Percentiles rank a stretch among this genome's conserved stretches.
These are phyloP conservation scores for Lippia alba DNA, from an alignment of 305 asterid genomes.

Conservation along the genomic window DNA sequence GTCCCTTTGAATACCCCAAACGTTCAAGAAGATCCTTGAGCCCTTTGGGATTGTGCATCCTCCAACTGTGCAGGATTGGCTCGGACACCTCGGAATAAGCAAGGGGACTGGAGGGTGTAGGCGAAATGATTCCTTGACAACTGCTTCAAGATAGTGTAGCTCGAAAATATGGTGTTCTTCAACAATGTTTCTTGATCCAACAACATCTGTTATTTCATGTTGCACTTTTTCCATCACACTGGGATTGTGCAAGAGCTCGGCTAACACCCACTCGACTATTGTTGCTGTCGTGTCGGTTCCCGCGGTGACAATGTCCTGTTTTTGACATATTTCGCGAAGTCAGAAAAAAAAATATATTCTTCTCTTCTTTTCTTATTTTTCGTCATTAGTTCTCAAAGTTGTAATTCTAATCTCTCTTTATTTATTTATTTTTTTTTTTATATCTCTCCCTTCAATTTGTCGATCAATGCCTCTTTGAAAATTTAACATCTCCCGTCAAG, in stretches of 20 bases:
- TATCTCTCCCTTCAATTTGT: no score
- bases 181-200: constrained; percentile 38
- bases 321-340: no score
- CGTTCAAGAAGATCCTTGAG: constrained; percentile 38
- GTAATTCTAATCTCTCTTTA: no score
- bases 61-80: constrained; percentile 33
- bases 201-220: constrained; percentile 37
- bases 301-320: constrained; percentile 43
- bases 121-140: constrained; percentile 45
- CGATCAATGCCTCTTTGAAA: no score
- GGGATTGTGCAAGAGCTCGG: constrained; percentile 32
- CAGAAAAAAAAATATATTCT: no score
- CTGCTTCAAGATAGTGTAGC: constrained; percentile 46
- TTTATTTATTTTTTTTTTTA: no score
- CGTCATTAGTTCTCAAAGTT: no score
- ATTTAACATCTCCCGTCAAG: no score
- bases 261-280: constrained; percentile 45
- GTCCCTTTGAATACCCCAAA: constrained; percentile 41
- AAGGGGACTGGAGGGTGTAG: constrained; percentile 47
- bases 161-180: constrained; percentile 47
- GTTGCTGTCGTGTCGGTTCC: constrained; percentile 52
- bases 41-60: constrained; percentile 48
- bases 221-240: constrained; percentile 42
- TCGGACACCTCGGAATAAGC: constrained; percentile 41
- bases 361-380: no score